phyloP scores from a whole-genome alignment of 176 grass and related monocot species.

The Phragmites australis region DNA sequence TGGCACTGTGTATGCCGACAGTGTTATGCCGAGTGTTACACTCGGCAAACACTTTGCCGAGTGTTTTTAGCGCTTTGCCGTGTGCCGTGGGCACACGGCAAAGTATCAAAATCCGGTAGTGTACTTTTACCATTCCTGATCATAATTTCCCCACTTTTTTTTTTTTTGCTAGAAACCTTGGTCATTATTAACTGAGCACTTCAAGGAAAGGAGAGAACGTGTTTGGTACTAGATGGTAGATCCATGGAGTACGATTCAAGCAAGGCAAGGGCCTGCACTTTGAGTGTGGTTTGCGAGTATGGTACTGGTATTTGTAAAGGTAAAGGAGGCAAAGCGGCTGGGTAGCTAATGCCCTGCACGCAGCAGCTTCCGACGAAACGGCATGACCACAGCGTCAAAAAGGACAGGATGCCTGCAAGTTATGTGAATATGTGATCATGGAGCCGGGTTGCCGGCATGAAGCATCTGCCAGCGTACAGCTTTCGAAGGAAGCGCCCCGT shows the following conservation, averaged over 20 bases:
- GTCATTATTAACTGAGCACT: background rate
- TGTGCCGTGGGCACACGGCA: too few relatives aligned
- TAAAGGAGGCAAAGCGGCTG: background rate
- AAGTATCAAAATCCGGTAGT: too few relatives aligned
- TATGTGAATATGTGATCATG: background rate
- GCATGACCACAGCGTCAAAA: background rate
- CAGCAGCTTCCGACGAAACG: background rate
- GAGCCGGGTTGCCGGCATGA: constrained; percentile 4
- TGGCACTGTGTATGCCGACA: too few relatives aligned
- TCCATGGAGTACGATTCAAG: constrained; percentile 33
- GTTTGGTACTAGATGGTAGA: background rate
- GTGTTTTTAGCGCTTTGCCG: too few relatives aligned
- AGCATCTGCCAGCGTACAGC: background rate
- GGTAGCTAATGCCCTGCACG: background rate
- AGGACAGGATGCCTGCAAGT: too few relatives aligned
- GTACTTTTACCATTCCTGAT: background rate
- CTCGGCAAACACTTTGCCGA: too few relatives aligned
- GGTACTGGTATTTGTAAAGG: constrained; percentile 13
- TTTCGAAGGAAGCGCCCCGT: too few relatives aligned
- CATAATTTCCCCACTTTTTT: rapidly evolving
- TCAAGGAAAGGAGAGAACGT: constrained; percentile 1
- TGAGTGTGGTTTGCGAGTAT: constrained; percentile 24
- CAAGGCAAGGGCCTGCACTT: constrained; percentile 34
- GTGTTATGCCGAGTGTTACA: too few relatives aligned
- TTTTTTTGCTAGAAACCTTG: background rate